Conservation (phyloP, 2,329 filamentous ascomycete species). For the Teratosphaeria epicoccoides region DNA sequence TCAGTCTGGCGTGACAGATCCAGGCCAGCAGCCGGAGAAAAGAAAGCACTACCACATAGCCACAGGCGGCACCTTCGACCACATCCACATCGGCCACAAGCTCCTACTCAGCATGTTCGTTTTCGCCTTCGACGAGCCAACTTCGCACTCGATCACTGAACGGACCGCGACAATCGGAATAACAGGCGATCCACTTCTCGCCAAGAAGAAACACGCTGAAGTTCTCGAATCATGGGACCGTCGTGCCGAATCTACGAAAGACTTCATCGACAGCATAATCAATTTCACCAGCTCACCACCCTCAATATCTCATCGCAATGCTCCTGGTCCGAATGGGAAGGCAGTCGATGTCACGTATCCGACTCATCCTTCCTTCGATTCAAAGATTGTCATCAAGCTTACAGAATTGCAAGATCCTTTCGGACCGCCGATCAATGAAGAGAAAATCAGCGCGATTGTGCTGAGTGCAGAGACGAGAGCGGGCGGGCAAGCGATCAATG, state of each 20-base stretch:
- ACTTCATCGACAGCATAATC: conserved; percentile 57
- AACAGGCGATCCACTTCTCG: conserved; percentile 74
- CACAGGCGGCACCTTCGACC: conserved; percentile 91
- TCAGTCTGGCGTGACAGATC: not conserved
- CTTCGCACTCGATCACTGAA: conserved; percentile 5
- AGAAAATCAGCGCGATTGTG: conserved; percentile 67
- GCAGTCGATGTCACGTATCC: conserved; percentile 50
- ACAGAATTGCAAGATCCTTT: conserved; percentile 80
- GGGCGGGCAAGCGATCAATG: conserved; percentile 77
- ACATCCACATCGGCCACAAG: conserved; percentile 91
- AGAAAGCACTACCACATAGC: conserved; percentile 47
- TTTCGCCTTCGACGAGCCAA: conserved; percentile 49
- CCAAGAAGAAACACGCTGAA: conserved; percentile 79
- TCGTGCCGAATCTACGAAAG: conserved; percentile 57
- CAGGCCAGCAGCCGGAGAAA: not conserved
- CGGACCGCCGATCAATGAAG: conserved; percentile 79
- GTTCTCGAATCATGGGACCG: conserved; percentile 70
- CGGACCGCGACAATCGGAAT: conserved; percentile 70
- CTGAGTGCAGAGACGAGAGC: conserved; percentile 79
- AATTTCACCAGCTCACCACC: conserved; percentile 38
- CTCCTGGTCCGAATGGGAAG: conserved; percentile 39
- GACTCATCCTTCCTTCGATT: conserved; percentile 17
- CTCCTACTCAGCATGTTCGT: conserved; percentile 83
- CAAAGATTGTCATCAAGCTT: conserved; percentile 58
- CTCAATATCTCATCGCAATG: conserved; percentile 32